Conservation (phyloP, 805 yeast species). For the Kazachstania bromeliacearum region DNA sequence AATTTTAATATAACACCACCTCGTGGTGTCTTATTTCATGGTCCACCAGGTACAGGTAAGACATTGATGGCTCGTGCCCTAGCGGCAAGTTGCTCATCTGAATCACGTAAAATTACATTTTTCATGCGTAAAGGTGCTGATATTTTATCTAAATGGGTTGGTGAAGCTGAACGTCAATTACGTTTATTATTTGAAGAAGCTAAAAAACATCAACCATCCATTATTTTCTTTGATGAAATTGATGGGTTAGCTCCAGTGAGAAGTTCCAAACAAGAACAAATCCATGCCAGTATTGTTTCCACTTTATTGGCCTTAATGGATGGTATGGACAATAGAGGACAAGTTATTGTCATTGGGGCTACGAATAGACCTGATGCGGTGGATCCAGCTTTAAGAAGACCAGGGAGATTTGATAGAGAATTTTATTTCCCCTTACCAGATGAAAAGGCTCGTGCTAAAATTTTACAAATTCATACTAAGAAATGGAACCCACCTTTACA, state of each 20-base stretch:
- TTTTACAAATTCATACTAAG: slow-evolving; percentile 74
- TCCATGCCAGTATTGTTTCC: slow-evolving; percentile 94
- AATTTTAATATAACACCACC: slow-evolving; percentile 91
- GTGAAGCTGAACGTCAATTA: slow-evolving; percentile 95
- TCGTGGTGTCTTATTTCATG: slow-evolving; percentile 93
- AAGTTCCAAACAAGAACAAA: slow-evolving; percentile 95
- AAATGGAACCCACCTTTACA: slow-evolving; percentile 77
- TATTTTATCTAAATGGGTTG: slow-evolving; percentile 95
- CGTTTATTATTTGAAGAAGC: slow-evolving; percentile 92
- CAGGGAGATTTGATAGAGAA: slow-evolving; percentile 95
- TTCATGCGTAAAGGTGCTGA: slow-evolving; percentile 99
- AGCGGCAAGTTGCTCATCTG: slow-evolving; percentile 88
- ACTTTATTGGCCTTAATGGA: slow-evolving; percentile 94
- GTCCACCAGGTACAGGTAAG: slow-evolving; percentile 99
- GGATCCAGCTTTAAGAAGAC: slow-evolving; percentile 96
- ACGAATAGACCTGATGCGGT: slow-evolving; percentile 96
- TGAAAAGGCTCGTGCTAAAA: slow-evolving; percentile 63
- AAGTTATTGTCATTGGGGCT: slow-evolving; percentile 96
- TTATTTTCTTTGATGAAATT: slow-evolving; percentile 94
- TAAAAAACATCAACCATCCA: slow-evolving; percentile 87
- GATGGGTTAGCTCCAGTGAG: slow-evolving; percentile 98
- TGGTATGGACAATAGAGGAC: slow-evolving; percentile 98
- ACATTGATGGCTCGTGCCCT: slow-evolving; percentile 95
- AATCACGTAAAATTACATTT: slow-evolving; percentile 79
- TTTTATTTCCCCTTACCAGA: slow-evolving; percentile 94